Base-by-base conservation (phyloP, 495 filamentous ascomycete genomes). In the Neurospora hispaniola region DNA sequence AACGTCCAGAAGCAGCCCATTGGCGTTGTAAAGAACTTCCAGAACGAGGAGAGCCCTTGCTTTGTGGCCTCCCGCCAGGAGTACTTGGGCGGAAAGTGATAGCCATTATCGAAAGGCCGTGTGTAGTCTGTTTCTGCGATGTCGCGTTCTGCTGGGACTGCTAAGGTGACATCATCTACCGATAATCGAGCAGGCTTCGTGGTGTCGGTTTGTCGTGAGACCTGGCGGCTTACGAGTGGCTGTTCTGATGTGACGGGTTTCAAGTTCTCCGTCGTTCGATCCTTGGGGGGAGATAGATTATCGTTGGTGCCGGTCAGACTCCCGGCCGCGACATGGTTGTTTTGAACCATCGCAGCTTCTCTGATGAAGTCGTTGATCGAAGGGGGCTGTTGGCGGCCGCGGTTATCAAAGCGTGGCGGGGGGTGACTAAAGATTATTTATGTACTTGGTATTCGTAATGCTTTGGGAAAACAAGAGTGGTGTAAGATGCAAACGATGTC, bases 1-100 rank as follows among this genome's bases (percentile, higher is more conserved):
- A 96, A 79, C 3, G 88, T 90, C 62, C 94, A 84, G 73, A 93
- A 83, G 79, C 94, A 91, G 12, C 93, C 92, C 75, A 89, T 80
- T 0, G 91, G 91, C 0, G 92, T 94, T 11, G 75, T 83, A 77
- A 84, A 82, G 76, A 84, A 86, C 18, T 82, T 75, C 80, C 88
- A 84, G 74, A 89, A 87, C 75, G 88, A 88, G 68, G 83, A 83
- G 81, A 88, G 83, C 69, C 84, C 87, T 16, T 85, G 81, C 40
- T 83, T 84, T 2, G 90, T 82, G 42, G 84, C 83, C 71, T 92
- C 89, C n/a, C 80, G 71, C 83, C 87, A 89, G 16, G 88, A 84
- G 73, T 91, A 86, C 75, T 89, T 89, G 5, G 91, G 90, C 3
- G 90, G 90, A 73, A 90, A 90, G 73, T 91, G 86, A 79, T 93